These are phyloP conservation scores for Scutellaria barbata DNA, from an alignment of 257 asterid genomes.

Conservation along the genomic window DNA sequence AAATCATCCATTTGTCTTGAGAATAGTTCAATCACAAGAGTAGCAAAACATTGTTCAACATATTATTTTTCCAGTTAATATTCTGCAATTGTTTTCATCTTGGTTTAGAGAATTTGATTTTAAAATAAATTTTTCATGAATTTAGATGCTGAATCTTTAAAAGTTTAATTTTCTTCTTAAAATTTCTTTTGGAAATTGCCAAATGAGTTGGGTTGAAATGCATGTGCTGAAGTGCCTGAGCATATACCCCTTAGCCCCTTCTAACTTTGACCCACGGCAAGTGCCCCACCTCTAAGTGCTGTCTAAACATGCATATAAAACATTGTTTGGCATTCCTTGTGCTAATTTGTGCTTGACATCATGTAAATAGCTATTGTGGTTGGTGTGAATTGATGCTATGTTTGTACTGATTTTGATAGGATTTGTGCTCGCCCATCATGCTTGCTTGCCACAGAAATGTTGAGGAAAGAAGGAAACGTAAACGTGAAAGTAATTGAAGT, in stretches of 20 bases:
- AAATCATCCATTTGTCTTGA: not conserved
- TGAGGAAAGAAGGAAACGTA: conserved; percentile 45
- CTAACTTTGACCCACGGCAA: not conserved
- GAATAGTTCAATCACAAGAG: not conserved
- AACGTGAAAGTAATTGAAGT: conserved; percentile 42
- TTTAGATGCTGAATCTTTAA: not conserved
- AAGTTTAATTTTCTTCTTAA: not conserved
- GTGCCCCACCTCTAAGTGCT: not conserved
- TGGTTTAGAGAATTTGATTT: conserved; percentile 2
- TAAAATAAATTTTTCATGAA: not conserved
- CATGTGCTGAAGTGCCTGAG: not conserved
- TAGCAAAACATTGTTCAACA: not conserved
- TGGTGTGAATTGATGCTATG: not conserved
- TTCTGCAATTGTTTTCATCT: conserved; percentile 10
- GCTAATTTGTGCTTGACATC: not conserved
- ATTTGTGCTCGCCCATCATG: conserved; percentile 61
- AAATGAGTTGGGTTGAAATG: not conserved
- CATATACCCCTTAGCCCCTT: not conserved
- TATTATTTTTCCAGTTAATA: not conserved
- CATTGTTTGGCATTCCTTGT: not conserved
- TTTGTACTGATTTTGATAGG: conserved; percentile 50
- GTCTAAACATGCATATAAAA: not conserved
- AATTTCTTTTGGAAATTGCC: not conserved
- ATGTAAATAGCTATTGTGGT: not conserved
- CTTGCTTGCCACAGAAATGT: conserved; percentile 58